Evolutionary conservation across 1,284 basidiomycete genomes (phyloP).

Genomic region (Cryptococcus hybrid): DNA sequence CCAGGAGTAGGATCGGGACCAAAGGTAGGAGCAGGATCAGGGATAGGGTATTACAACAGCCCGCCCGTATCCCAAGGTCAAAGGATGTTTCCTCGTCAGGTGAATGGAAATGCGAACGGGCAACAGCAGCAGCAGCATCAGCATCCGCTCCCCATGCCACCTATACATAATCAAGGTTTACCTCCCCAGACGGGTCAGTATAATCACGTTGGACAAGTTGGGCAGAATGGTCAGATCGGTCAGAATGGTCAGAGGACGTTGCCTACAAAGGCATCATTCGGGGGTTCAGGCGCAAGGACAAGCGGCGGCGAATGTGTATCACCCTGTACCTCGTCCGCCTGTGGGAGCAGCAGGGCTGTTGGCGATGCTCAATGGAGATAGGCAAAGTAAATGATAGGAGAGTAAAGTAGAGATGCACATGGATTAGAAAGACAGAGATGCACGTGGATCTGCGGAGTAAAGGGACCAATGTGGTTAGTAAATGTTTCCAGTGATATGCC

Average conservation of each 20-base stretch:
- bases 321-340: conserved; percentile 17
- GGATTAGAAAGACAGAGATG: too few relatives aligned
- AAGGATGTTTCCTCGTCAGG: not conserved
- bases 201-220: not conserved
- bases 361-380: conserved; percentile 18
- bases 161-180: not conserved
- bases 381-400: not conserved
- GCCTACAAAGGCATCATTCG: not conserved
- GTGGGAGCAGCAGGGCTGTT: conserved; percentile 12
- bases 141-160: not conserved
- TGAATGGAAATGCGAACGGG: not conserved
- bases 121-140: not conserved
- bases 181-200: not conserved
- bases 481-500: too few relatives aligned
- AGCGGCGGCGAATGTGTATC: conserved; percentile 8
- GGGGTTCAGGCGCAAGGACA: not conserved
- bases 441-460: too few relatives aligned
- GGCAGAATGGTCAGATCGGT: not conserved
- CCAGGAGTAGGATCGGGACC: not conserved
- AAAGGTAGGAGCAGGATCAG: not conserved
- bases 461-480: too few relatives aligned
- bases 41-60: not conserved
- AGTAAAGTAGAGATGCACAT: not conserved
- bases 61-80: not conserved
- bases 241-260: not conserved